Base-by-base conservation (phyloP, 2,329 filamentous ascomycete genomes). In the Aspergillus sojae region DNA sequence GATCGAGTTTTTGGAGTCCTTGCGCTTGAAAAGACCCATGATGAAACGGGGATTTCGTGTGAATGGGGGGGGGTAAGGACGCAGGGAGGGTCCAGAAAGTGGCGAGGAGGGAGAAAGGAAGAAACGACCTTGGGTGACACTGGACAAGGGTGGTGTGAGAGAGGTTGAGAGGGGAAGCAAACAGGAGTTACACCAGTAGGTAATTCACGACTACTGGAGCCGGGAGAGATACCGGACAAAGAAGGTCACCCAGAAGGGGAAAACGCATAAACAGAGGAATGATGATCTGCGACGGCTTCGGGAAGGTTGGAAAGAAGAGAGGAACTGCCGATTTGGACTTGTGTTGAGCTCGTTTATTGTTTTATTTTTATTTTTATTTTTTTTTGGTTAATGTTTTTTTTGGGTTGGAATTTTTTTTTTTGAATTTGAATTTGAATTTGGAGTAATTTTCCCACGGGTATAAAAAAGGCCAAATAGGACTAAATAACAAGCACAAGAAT, bases 21-120 rank as follows among this genome's bases (percentile, higher is more conserved):
- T 82, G 70, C 79, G 79, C 72, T 78, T 81, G 71, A 82, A 82
- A 61, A 82, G 71, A 65, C 79, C 79, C 80, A 81, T 81, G 68
- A 62, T 64, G 68, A 64, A n/a, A 19, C 46, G 34, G 52, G 39
- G 32, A 46, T 48, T 45, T 53, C 39, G 23, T n/a, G 52, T 36
- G 16, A 48, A 53, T 57, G 34, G 12, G 34, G 12, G 34, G 32
- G 11, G 12, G 12, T 14, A 14, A 52, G 41, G 55, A 55, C 50
- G 50, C n/a, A 16, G 43, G 58, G 19, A 16, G 32, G 50, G 39
- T 36, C 36, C 50, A 9, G 21, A 39, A 19, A 39, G 16, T 56
- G 60, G 48, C 28, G 48, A 53, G 46, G 46, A 23, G 39, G 41
- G 54, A 60, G 36, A 48, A 57, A 55, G 55, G 60, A 52, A 46